Base-by-base conservation (phyloP, 495 filamentous ascomycete genomes). In the Achaetomiella virescens region DNA sequence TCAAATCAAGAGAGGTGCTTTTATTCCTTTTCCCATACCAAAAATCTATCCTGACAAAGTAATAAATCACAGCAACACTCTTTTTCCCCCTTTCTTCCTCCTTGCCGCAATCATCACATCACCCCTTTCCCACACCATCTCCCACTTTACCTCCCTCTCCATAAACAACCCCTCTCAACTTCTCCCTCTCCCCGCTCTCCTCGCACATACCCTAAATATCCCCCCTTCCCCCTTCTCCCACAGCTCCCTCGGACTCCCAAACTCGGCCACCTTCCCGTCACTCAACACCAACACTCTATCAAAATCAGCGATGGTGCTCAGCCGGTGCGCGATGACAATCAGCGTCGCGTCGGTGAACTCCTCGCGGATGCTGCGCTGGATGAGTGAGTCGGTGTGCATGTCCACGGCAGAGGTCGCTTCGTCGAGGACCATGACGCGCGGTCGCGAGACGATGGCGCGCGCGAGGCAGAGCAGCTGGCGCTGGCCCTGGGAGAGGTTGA, bases 391-490 rank as follows among this genome's bases (percentile, higher is more conserved):
- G 0, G 88, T 93, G 36, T 84, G 80, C 84, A 89, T 90, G 68
- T 96, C 91, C 5, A 96, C 89, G 3, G 91, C 88, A 5, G 83
- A 87, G 0, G 91, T 96, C 0, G 91, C 91, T 71, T 96, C 91
- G 64, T 96, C 91, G 10, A 96, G 78, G 9, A 96, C 83, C 80
- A 96, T 86, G 56, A 96, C 85, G 61, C 87, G 87, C 11, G 89
- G 88, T 0, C 83, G 79, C 5, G 82, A 75, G 29, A 95, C 84
- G 62, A 95, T 92, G 35, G 91, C 90, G 6, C 91, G 85, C 0
- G 91, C 90, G 1, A 96, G 83, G 61, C 90, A 93, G 12, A 96
- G 80, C 1, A 95, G 87, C 64, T 96, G 91, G 6, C 89, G 79
- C 67, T 96, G 90, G 3, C 91, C 91, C 63, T 95, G 90, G 0